phyloP scores from a whole-genome alignment of 1,139 yeast species.

The Candida sanyaensis region DNA sequence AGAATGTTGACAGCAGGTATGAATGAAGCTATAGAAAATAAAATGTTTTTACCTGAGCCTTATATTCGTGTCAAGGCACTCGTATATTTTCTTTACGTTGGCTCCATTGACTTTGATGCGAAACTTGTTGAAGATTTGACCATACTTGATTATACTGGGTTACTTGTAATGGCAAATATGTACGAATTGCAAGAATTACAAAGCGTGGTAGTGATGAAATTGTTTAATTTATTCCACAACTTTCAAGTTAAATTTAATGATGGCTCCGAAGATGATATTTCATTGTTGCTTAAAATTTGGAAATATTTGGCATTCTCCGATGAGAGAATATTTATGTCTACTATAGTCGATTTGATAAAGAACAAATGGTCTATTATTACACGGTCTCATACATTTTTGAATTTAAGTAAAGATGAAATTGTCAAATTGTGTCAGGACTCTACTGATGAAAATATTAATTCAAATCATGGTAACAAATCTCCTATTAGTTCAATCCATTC shows the following conservation, averaged over 20 bases:
- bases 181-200: conserved; percentile 53
- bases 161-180: conserved; percentile 51
- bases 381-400: conserved; percentile 40
- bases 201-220: conserved; percentile 32
- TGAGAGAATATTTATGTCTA: conserved; percentile 42
- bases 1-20: conserved; percentile 53
- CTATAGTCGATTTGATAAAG: conserved; percentile 41
- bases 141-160: conserved; percentile 42
- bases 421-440: conserved; percentile 47
- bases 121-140: conserved; percentile 20
- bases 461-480: not conserved
- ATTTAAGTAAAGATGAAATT: conserved; percentile 43
- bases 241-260: conserved; percentile 17
- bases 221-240: conserved; percentile 26
- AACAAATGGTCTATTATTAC: conserved; percentile 52
- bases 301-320: conserved; percentile 38
- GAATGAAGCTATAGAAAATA: conserved; percentile 47
- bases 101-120: conserved; percentile 31
- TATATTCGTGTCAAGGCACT: conserved; percentile 44
- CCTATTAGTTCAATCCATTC: not conserved
- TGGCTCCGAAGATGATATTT: conserved; percentile 21
- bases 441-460: conserved; percentile 11
- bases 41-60: conserved; percentile 60
- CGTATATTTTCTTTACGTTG: conserved; percentile 53
- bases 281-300: conserved; percentile 41